Evolutionary conservation across 1,284 basidiomycete species (phyloP).

Genomic region (Salmacisia buchloeana): DNA sequence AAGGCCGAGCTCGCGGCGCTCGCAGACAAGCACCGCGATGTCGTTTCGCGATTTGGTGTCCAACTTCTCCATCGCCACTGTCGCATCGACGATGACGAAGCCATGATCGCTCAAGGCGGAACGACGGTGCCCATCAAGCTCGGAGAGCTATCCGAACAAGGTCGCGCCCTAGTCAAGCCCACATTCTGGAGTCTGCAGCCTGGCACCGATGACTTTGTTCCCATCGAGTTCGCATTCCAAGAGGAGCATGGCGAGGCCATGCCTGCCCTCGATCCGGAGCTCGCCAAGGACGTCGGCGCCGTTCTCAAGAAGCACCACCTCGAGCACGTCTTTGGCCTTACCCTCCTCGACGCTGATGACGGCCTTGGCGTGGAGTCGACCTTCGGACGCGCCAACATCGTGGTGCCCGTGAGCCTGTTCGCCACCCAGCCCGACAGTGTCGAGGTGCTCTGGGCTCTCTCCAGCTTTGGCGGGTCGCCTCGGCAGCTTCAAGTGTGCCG

Average conservation of each 20-base stretch:
- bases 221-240: background rate
- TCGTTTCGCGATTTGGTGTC: background rate
- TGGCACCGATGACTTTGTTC: background rate
- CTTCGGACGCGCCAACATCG: background rate
- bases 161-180: background rate
- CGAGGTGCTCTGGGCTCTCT: background rate
- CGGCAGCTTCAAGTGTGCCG: background rate
- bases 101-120: background rate
- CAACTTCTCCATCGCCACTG: constrained; percentile 1
- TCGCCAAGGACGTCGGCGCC: background rate
- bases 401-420: background rate
- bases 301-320: background rate
- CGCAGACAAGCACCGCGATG: background rate
- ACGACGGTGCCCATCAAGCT: background rate
- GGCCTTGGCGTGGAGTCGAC: background rate
- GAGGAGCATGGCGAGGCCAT: background rate
- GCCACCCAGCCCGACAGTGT: background rate
- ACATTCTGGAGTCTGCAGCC: background rate
- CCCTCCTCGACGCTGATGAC: background rate
- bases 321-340: constrained; percentile 1
- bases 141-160: background rate
- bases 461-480: background rate
- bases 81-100: background rate
- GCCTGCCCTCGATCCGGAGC: background rate
- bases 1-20: background rate